These are phyloP conservation scores for Saccharomyces kudriavzevii DNA, from an alignment of 805 yeast species.

Conservation along the genomic window DNA sequence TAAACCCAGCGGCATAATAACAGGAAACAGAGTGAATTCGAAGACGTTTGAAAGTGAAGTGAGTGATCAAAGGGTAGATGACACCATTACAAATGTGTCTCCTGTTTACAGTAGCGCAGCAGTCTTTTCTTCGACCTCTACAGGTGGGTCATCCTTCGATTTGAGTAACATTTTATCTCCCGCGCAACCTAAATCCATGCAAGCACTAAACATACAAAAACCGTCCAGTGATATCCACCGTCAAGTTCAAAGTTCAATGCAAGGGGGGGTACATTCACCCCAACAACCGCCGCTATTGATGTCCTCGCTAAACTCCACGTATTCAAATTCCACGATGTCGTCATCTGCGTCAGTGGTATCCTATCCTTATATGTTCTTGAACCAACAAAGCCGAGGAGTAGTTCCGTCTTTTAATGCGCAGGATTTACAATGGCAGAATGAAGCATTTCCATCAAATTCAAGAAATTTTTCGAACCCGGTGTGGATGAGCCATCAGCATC, in stretches of 20 bases:
- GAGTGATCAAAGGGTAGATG: background rate
- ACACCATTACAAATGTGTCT: background rate
- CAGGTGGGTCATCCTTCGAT: background rate
- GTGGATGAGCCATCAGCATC: background rate
- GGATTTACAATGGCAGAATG: background rate
- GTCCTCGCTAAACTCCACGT: background rate
- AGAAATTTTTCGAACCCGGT: background rate
- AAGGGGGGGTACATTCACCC: background rate
- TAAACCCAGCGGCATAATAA: conserved; percentile 17
- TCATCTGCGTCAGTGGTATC: background rate
- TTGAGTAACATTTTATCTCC: background rate
- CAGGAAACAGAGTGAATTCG: background rate
- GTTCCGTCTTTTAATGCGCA: background rate
- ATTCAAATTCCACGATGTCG: background rate
- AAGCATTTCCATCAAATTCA: background rate
- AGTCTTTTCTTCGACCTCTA: background rate
- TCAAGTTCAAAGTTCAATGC: background rate
- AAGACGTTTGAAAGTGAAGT: background rate
- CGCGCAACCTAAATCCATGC: background rate
- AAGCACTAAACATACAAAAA: background rate
- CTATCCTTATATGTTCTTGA: background rate
- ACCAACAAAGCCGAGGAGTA: background rate
- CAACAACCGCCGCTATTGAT: background rate
- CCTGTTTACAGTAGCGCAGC: background rate
- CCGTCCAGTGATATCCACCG: background rate